A percentile compares a stretch with the other conserved stretches of the same genome.
Conservation (phyloP, 169 alveolate genomes). For the Fabrea salina region DNA sequence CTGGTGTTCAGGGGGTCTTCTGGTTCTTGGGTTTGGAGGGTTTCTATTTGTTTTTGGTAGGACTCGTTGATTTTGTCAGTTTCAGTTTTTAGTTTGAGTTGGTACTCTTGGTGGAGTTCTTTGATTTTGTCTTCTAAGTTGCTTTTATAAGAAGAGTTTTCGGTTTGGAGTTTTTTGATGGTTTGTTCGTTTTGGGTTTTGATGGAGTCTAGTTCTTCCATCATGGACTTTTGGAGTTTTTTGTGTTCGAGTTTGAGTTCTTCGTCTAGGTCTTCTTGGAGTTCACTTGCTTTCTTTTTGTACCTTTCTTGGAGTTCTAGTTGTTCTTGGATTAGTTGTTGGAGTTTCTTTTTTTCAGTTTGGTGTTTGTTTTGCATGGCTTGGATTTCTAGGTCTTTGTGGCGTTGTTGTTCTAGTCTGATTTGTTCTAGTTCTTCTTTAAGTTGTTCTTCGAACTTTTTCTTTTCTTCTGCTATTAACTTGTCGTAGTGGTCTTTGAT, state of each 20-base stretch:
- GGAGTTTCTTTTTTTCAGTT: not conserved
- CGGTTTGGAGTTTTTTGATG: not conserved
- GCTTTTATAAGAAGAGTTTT: not conserved
- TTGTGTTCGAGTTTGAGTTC: not conserved
- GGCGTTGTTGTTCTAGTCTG: not conserved
- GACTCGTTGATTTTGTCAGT: not conserved
- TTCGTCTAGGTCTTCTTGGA: slow-evolving; percentile 11
- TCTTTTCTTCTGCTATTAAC: not conserved
- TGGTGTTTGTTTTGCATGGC: not conserved
- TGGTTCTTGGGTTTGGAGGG: not conserved
- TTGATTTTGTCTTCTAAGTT: not conserved
- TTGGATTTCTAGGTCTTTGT: not conserved
- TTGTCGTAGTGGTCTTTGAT: not conserved
- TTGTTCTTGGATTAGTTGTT: not conserved
- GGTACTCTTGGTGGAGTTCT: not conserved
- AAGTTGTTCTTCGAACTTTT: not conserved
- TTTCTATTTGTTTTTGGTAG: not conserved
- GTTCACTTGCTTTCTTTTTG: not conserved
- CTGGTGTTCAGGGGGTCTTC: not conserved
- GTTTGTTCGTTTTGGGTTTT: not conserved
- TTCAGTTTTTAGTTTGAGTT: not conserved
- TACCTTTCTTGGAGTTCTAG: not conserved
- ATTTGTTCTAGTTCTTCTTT: not conserved
- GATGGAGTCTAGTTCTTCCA: not conserved
- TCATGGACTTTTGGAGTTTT: not conserved